These are phyloP conservation scores for Trichosanthes cucumerina DNA, from an alignment of 306 rosid species.

Conservation along the genomic window DNA sequence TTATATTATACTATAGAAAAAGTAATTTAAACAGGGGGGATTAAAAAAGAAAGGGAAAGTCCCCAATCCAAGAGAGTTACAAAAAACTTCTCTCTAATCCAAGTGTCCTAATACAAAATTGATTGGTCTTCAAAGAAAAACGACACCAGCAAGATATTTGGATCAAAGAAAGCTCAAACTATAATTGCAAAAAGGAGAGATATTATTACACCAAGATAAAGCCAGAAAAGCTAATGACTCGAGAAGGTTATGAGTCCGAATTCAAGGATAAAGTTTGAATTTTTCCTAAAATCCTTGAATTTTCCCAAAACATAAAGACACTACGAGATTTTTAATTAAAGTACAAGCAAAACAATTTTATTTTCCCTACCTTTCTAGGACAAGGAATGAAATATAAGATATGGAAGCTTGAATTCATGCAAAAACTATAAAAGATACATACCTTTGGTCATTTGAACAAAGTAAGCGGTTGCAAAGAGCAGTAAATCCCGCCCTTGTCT, in stretches of 20 bases:
- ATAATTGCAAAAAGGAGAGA: no score
- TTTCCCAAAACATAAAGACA: background rate
- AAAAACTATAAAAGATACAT: background rate
- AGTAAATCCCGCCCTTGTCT: conserved; percentile 96
- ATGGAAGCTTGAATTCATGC: background rate
- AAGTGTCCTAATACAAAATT: no score
- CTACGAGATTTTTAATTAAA: background rate
- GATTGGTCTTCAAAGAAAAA: no score
- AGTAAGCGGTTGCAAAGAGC: conserved; percentile 95
- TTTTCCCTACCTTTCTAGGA: background rate
- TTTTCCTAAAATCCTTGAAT: background rate
- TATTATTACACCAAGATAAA: background rate
- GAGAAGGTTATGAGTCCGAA: background rate
- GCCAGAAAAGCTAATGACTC: background rate
- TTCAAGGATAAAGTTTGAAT: background rate
- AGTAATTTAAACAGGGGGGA: no score
- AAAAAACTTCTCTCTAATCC: no score
- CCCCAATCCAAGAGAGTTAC: no score
- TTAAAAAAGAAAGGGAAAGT: no score
- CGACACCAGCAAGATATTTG: no score
- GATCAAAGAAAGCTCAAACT: no score
- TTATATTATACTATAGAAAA: no score
- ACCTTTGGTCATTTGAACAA: conserved; percentile 84
- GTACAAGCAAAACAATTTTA: background rate
- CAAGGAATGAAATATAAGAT: background rate